Base-by-base conservation (phyloP, 441 rosid species). In the Capsella rubella region DNA sequence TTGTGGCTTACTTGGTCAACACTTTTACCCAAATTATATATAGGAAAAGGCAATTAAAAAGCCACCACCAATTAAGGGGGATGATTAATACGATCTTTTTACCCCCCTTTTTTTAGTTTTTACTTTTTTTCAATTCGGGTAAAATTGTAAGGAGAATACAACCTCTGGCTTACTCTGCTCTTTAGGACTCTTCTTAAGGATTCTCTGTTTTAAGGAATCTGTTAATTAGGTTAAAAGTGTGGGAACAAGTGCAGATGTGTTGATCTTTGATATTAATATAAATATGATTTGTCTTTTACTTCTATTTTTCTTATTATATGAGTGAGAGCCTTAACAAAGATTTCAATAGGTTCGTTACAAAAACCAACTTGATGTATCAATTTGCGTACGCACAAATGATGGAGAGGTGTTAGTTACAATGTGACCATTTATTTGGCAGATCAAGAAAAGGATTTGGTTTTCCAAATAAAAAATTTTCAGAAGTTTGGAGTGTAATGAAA, bases 221-320 rank as follows among this genome's bases (percentile, higher is more conserved):
- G 64, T 51, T 16, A 13, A 43, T 63, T 51, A 59, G 67, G 80
- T 59, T 65, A 1, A 8, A 21, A 57, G 72, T 58, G 71, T 37
- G 45, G 51, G 27, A 66, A 66, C 80, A 66, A 71, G 77, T 59
- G 73, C 52, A 77, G 80, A 77, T 77, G 80, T 60, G 77, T 77
- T 77, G 80, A 71, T 71, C 75, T 69, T 69, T 76, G 60, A 69
- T 67, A 67, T 65, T 35, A 46, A 35, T 75, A 75, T 62, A 55
- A 34, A 76, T 63, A 56, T 63, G 10, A 47, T 63, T 46, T 37
- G 60, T 51, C 40, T 27, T 34, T 51, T 27, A 49, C 5, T 51
- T 57, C 40, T 2, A 28, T 28, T 31, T 40, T 9, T 29, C 25
- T 47, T 47, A 12, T 27, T 31, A 21, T 6, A 31, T 31, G 34